Evolutionary conservation across 331 rosid genomes (phyloP), one percentile per base, ranked within the genome.

Genomic region (Stylosanthes scabra): DNA sequence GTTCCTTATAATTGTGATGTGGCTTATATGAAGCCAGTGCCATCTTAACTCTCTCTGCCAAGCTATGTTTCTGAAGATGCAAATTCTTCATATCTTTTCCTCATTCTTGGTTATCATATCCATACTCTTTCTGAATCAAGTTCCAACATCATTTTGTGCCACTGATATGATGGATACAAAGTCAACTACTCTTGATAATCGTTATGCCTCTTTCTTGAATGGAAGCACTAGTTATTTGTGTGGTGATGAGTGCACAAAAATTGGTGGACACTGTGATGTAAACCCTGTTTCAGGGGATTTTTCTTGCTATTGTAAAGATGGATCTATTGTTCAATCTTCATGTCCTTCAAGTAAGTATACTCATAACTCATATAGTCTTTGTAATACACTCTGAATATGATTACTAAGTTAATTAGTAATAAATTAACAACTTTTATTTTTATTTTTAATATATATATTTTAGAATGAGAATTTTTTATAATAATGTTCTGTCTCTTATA

Each of bases 201-300:
- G 89, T 16, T 87, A 84, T 85, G 68, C 41, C 3, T 78, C 80
- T 13, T 71, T 11, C 31, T 87, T 88, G 91, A 2, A 72, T 54
- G 83, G 76, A 60, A 68, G 52, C 29, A 80, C 70, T 31, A 37
- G 9, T 41, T 63, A n/a, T n/a, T n/a, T 74, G 76, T 92, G 94
- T 49, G 31, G 94, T 54, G 31, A 56, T 31, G 62, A 14, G 10
- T 92, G 97, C 73, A 16, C 1, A 70, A 28, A 7, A 0, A 74
- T 85, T 8, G 84, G 74, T 20, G 93, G 96, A 39, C 5, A 54
- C 9, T 83, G 83, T 52, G 79, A 71, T 51, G 51, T 59, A 66
- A 57, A 51, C 12, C 57, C 41, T 37, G 68, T 2, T 28, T 65
- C 81, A 54, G 9, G 16, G 29, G 61, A 45, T 25, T 74, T 83